These are phyloP conservation scores for Cymbopogon flexuosus DNA, from an alignment of 202 grass and related monocot genomes.

Conservation along the genomic window DNA sequence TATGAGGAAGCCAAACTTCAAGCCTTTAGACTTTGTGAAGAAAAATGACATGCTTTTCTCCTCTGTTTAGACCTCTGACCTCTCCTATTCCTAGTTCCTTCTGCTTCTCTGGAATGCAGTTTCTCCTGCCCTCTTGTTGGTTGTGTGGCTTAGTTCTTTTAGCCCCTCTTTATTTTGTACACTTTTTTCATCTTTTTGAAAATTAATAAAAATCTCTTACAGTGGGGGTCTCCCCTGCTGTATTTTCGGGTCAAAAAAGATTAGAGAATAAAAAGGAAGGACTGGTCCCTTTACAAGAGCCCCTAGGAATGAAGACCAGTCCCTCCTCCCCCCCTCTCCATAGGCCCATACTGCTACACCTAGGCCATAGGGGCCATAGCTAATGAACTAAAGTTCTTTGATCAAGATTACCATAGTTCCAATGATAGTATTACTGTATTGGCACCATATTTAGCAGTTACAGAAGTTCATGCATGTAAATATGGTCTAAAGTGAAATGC, in stretches of 20 bases:
- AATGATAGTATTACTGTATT: neutral
- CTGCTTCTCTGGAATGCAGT: too few species aligned
- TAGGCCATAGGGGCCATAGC: neutral
- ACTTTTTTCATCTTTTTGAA: too few species aligned
- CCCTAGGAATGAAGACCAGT: neutral
- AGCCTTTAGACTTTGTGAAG: too few species aligned
- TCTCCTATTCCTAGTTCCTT: too few species aligned
- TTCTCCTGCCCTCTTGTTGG: too few species aligned
- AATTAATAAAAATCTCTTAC: too few species aligned
- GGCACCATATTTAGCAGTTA: neutral
- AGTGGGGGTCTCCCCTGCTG: too few species aligned
- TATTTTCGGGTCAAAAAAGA: neutral
- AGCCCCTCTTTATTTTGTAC: too few species aligned
- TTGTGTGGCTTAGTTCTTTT: too few species aligned
- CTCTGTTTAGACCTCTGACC: too few species aligned
- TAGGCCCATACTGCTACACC: neutral
- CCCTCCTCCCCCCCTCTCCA: neutral
- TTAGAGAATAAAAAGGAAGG: neutral
- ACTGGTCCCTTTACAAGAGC: neutral
- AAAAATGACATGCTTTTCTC: too few species aligned
- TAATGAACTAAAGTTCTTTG: neutral
- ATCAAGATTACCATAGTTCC: neutral
- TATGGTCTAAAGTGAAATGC: neutral
- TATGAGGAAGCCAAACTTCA: too few species aligned
- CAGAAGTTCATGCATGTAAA: conserved; percentile 7